Evolutionary conservation across 2,329 filamentous ascomycete species (phyloP).

Genomic region (Metarhizium guizhouense): DNA sequence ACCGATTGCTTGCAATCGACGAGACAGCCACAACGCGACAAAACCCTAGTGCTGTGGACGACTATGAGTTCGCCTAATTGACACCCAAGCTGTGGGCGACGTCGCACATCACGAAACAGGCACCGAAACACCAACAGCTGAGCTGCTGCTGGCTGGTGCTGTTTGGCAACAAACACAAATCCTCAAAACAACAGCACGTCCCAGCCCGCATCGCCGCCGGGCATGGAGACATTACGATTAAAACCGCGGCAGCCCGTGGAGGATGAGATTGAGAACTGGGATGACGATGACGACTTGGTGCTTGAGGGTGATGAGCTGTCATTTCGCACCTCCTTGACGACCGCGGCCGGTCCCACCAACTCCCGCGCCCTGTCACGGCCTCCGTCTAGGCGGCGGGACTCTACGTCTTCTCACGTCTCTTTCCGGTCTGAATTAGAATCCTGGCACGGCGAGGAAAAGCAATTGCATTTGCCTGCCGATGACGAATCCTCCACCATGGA

Average conservation of each 20-base stretch:
- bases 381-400: slow-evolving; percentile 54
- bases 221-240: slow-evolving; percentile 47
- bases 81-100: slow-evolving; percentile 5
- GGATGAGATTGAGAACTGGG: slow-evolving; percentile 65
- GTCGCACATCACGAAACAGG: neutral
- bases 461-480: slow-evolving; percentile 74
- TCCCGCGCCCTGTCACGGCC: slow-evolving; percentile 7
- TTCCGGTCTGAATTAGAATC: slow-evolving; percentile 77
- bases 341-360: slow-evolving; percentile 16
- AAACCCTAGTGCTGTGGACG: slow-evolving; percentile 2
- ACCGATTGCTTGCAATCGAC: neutral
- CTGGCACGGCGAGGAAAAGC: slow-evolving; percentile 70
- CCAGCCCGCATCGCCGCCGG: slow-evolving; percentile 10
- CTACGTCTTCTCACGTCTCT: slow-evolving; percentile 72
- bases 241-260: slow-evolving; percentile 46
- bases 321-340: slow-evolving; percentile 40
- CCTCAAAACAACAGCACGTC: slow-evolving; percentile 1
- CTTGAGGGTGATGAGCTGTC: slow-evolving; percentile 59
- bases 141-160: neutral
- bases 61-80: slow-evolving; percentile 14
- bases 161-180: neutral
- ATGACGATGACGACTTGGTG: slow-evolving; percentile 61
- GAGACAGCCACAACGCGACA: neutral
- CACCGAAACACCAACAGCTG: neutral
- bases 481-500: slow-evolving; percentile 77